A percentile compares a stretch with the other conserved stretches of the same genome.
Evolutionary conservation across 2,329 filamentous ascomycete genomes (phyloP).

Genomic region (Aspergillus sp.): DNA sequence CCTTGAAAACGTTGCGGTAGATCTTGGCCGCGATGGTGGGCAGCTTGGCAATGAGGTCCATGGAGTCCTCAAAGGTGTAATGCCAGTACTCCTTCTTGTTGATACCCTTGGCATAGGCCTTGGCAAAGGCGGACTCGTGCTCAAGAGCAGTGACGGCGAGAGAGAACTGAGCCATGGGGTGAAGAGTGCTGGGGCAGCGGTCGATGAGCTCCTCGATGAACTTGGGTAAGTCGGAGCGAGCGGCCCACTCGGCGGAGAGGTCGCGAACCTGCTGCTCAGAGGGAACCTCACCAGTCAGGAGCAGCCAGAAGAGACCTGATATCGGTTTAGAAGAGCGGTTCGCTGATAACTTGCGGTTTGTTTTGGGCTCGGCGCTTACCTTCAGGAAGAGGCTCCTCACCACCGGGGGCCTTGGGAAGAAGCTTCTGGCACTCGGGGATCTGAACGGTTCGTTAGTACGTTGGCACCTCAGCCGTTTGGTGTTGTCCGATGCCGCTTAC

Average conservation of each 20-base stretch:
- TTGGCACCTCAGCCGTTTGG: not conserved
- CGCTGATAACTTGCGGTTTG: not conserved
- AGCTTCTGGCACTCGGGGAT: constrained; percentile 98
- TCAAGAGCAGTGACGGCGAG: constrained; percentile 96
- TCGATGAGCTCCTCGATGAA: constrained; percentile 99
- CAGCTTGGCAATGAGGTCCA: constrained; percentile 99
- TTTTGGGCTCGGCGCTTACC: constrained; percentile 52
- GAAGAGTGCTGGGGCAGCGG: constrained; percentile 97
- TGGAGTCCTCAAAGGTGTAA: constrained; percentile 99
- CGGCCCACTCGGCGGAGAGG: constrained; percentile 98
- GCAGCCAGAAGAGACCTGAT: constrained; percentile 96
- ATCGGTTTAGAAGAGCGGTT: constrained; percentile 9
- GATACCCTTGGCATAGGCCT: constrained; percentile 98
- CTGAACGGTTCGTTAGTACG: constrained; percentile 42
- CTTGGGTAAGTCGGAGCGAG: constrained; percentile 94
- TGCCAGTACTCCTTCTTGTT: constrained; percentile 99
- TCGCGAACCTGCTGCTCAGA: constrained; percentile 98
- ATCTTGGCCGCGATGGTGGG: constrained; percentile 97
- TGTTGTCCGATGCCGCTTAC: constrained; percentile 44
- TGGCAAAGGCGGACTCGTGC: constrained; percentile 96
- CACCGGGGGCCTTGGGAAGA: constrained; percentile 94
- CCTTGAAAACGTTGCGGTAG: constrained; percentile 99
- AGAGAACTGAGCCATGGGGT: constrained; percentile 99
- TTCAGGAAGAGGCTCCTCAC: constrained; percentile 96
- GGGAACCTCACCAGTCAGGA: constrained; percentile 96